Evolutionary conservation across 768 basidiomycete species (phyloP).

Genomic region (Plicaturopsis crispa): DNA sequence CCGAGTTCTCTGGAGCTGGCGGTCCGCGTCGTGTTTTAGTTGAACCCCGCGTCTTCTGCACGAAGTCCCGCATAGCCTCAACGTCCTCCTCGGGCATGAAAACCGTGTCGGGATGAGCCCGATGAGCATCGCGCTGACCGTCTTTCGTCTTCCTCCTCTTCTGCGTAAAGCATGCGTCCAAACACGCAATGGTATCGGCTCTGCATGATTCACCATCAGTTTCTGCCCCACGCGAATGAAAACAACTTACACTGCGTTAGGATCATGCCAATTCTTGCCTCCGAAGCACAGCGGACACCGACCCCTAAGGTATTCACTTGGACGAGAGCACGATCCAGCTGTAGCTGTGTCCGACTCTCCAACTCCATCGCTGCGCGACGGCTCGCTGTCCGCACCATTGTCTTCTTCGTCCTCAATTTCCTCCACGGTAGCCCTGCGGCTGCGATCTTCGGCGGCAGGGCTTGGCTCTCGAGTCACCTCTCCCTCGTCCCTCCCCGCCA

Average conservation of each 20-base stretch:
- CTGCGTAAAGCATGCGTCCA: constrained; percentile 13
- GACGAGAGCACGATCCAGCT: constrained; percentile 1
- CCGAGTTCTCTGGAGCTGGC: no score
- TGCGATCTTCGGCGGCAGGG: constrained; percentile 6
- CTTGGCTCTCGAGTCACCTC: no score
- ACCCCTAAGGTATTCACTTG: constrained; percentile 13
- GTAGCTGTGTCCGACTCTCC: neutral
- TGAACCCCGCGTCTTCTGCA: no score
- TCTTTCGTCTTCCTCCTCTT: constrained; percentile 4
- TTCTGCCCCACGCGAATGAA: neutral
- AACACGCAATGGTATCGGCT: constrained; percentile 8
- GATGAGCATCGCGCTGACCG: neutral
- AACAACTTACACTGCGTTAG: constrained; percentile 6
- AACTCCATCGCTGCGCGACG: neutral
- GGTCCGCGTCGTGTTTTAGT: no score
- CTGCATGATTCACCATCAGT: neutral
- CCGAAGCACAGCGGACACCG: constrained; percentile 22
- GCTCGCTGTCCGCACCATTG: neutral
- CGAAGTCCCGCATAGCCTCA: constrained; percentile 10
- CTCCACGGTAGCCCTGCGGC: neutral
- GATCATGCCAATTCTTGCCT: constrained; percentile 4
- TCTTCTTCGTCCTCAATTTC: neutral
- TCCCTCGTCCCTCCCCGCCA: no score
- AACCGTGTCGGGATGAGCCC: neutral
- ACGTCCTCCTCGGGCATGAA: constrained; percentile 7